Base-by-base conservation (phyloP, 805 yeast species). In the Saccharomycopsis sp. region DNA sequence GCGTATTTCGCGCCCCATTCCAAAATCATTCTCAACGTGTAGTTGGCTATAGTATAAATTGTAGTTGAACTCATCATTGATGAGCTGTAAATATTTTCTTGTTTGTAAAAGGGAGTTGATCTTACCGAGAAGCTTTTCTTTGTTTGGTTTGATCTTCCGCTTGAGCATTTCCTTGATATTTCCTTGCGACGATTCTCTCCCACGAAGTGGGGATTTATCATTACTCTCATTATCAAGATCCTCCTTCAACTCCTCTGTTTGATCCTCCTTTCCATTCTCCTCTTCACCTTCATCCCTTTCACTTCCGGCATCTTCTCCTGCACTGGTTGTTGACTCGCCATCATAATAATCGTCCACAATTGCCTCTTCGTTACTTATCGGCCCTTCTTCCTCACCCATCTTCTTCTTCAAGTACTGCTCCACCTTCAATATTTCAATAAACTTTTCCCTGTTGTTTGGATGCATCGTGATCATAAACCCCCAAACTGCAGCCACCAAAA, bases 401-500 rank as follows among this genome's bases (percentile, higher is more conserved):
- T 16, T 10, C 12, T 26, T 19, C 20, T 39, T 29, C n/a, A 42
- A 22, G 23, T 27, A 34, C 6, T 17, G 17, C 15, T 43, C 43
- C 30, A 39, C 18, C 15, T 36, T 19, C 26, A 43, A 31, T 5
- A 39, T 25, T 8, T 37, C 17, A n/a, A 79, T 61, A 2, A 80
- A 47, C 9, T 45, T 49, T 4, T 67, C 70, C 42, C 80, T 62
- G 36, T 70, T 60, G 5, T 51, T 46, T 1, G 92, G 92, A 58
- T 81, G 84, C 43, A 71, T 51, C 3, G 59, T 42, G 4, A 65
- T 51, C 39, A 44, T 8, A 7, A 63, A 36, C 0, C 54, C 48
- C 94, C 94, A 84, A 1, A 80, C 62, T 1, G 45, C 3, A 0
- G 53, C 25, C 2, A 77, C 52, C 0, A 67, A 37, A 0, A 56